Base-by-base conservation (phyloP, 192 early-diverging fungal genomes). In the Dispira simplex region DNA sequence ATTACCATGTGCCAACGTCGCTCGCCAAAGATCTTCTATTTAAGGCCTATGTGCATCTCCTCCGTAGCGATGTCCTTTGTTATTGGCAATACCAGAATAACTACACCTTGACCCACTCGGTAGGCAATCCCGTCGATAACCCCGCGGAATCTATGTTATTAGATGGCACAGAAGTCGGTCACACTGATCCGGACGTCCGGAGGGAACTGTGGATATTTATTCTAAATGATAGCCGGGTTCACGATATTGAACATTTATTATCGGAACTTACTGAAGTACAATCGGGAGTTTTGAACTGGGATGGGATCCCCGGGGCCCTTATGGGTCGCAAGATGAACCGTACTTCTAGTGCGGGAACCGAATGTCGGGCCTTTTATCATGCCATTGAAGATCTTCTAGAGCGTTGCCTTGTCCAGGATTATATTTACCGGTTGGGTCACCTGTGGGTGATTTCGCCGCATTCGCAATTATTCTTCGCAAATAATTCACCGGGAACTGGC, bases 271-370 rank as follows among this genome's bases (percentile, higher is more conserved):
- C 46, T 18, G 59, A 62, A 45, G 25, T 62, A 20, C 59, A 62
- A n/a, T 62, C 59, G 6, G 59, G 59, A 5, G 44, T 62, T 12
- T 21, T 62, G 14, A 62, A 62, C 44, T 62, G 59, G 59, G 59
- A 62, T 45, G 46, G 16, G 6, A 62, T 62, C 28, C 59, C 59
- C 3, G 43, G n/a, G 4, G 59, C 59, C n/a, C 5, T 62, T 6
- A 46, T 46, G 59, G 26, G 43, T 20, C 59, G n/a, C 10, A n/a
- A n/a, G 20, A 0, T 62, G 13, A n/a, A 43, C n/a, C 59, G 39
- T 3, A 25, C 16, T 8, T 14, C 18, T 12, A n/a, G 44, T 39
- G 14, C n/a, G 44, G 25, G 43, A 11, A 43, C 44, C 5, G 59
- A 62, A 45, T 62, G 59, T 43, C 28, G 43, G 44, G 28, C 59